Percentiles rank a stretch among this genome's conserved stretches.
Conservation (phyloP, 108 stramenopile species). For the Cyclotella cryptica region DNA sequence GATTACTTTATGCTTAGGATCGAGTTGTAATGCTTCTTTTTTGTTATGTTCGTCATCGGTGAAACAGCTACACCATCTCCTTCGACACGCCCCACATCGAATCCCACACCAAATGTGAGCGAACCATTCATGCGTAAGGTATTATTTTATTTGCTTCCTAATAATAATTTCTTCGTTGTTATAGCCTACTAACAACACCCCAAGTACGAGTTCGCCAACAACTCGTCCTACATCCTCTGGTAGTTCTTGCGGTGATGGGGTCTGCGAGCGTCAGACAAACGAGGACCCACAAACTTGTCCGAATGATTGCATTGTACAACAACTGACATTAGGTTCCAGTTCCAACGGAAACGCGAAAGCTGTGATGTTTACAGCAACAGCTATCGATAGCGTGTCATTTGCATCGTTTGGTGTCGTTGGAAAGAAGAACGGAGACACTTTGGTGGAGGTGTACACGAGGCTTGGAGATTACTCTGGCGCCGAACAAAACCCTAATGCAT, state of each 20-base stretch:
- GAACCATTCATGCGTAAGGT: background rate
- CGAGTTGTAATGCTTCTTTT: background rate
- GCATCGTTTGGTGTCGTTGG: background rate
- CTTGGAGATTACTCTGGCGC: constrained; percentile 8
- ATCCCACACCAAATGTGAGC: constrained; percentile 6
- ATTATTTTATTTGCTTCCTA: background rate
- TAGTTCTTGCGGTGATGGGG: constrained; percentile 1
- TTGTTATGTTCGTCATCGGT: background rate
- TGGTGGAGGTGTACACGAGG: background rate
- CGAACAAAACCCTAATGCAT: background rate
- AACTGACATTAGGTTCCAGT: background rate
- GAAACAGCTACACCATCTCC: constrained; percentile 12
- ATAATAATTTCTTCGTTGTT: background rate
- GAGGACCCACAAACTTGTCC: constrained; percentile 7
- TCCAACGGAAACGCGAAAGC: background rate
- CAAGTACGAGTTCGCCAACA: background rate
- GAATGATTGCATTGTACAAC: background rate
- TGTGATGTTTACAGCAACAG: constrained; percentile 5
- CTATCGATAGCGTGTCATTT: background rate
- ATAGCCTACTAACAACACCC: background rate
- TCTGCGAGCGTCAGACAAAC: background rate
- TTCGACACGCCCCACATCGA: background rate
- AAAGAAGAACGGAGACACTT: background rate
- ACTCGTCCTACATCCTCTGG: background rate
- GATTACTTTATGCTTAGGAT: background rate